Evolutionary conservation across 1,139 yeast genomes (phyloP).

Genomic region (Wickerhamomyces sp.): DNA sequence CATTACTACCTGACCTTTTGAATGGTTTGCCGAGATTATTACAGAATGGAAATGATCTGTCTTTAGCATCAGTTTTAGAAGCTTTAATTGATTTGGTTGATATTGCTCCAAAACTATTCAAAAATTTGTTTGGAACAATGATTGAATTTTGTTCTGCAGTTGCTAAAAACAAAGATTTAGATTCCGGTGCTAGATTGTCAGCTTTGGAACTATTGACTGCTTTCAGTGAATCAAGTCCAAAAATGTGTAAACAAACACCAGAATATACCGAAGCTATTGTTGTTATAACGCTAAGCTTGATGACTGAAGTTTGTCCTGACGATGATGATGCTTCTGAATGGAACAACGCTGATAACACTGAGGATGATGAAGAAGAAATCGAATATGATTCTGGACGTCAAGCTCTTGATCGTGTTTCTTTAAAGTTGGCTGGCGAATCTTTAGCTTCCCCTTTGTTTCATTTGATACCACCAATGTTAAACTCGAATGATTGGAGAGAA

Average conservation of each 20-base stretch:
- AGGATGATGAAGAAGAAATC: slow-evolving; percentile 81
- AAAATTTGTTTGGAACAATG: slow-evolving; percentile 82
- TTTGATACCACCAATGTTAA: slow-evolving; percentile 77
- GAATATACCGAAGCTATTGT: slow-evolving; percentile 71
- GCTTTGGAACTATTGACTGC: slow-evolving; percentile 86
- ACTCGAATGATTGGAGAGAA: slow-evolving; percentile 81
- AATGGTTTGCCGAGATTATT: slow-evolving; percentile 85
- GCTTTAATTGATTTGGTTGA: slow-evolving; percentile 86
- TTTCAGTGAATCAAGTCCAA: slow-evolving; percentile 90
- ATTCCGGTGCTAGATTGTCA: slow-evolving; percentile 72
- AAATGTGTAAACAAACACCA: slow-evolving; percentile 84
- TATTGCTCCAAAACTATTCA: slow-evolving; percentile 91
- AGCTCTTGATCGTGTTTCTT: slow-evolving; percentile 83
- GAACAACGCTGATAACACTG: slow-evolving; percentile 76
- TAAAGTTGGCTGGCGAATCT: slow-evolving; percentile 77
- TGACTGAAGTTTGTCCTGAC: slow-evolving; percentile 89
- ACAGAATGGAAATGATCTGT: slow-evolving; percentile 71
- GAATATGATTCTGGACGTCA: slow-evolving; percentile 92
- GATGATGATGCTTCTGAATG: slow-evolving; percentile 83
- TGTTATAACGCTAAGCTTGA: slow-evolving; percentile 69
- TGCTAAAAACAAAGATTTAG: slow-evolving; percentile 76
- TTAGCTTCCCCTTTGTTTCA: slow-evolving; percentile 85
- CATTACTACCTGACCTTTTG: slow-evolving; percentile 75
- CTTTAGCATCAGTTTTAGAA: slow-evolving; percentile 85
- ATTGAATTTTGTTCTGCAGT: slow-evolving; percentile 81